Conservation (phyloP, 345 rosid species). For the Syzygium grande region DNA sequence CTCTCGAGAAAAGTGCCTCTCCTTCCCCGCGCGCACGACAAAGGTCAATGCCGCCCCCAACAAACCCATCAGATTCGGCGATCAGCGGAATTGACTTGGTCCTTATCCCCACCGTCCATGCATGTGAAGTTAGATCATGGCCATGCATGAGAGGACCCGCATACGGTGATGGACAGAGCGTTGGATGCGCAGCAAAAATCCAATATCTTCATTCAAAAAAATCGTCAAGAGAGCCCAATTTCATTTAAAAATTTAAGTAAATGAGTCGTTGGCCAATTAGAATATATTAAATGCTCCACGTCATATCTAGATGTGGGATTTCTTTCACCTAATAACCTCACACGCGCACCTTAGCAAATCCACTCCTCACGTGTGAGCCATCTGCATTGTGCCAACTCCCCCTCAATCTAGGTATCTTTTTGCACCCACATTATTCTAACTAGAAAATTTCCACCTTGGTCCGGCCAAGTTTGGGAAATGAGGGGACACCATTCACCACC, state of each 20-base stretch:
- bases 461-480: neutral
- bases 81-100: neutral
- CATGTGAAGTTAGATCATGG: neutral
- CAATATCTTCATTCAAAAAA: accelerated
- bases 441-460: neutral
- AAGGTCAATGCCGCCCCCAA: neutral
- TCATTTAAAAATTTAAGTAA: neutral
- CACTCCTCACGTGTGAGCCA: neutral
- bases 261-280: accelerated
- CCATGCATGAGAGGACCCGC: neutral
- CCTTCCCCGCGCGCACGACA: neutral
- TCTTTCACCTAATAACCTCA: neutral
- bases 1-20: neutral
- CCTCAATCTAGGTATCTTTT: neutral
- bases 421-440: neutral
- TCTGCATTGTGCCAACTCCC: neutral
- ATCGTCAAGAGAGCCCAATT: accelerated
- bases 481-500: neutral
- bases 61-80: neutral
- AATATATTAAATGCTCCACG: neutral
- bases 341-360: neutral
- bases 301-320: neutral
- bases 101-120: neutral
- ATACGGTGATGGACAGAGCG: neutral
- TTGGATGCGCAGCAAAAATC: accelerated